Conservation (phyloP, 1,139 yeast genomes). For the Geotrichum fermentans region DNA sequence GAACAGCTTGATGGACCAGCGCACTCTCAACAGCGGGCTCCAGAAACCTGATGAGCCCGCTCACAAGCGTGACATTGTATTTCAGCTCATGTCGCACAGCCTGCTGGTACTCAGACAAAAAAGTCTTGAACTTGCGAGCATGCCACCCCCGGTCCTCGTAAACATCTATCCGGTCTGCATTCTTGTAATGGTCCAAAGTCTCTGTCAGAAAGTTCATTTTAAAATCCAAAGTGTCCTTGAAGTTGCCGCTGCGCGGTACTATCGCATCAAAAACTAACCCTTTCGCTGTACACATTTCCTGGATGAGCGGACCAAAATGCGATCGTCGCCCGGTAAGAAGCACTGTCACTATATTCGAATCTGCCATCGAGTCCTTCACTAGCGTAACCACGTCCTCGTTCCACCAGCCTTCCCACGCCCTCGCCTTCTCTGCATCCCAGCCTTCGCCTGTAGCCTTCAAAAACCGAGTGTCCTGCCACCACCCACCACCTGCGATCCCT, state of each 20-base stretch:
- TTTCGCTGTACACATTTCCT: constrained; percentile 31
- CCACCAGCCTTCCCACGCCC: constrained; percentile 41
- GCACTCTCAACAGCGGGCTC: constrained; percentile 36
- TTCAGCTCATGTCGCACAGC: constrained; percentile 29
- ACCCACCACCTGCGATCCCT: constrained; percentile 40
- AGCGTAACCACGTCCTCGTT: constrained; percentile 40
- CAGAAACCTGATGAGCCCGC: constrained; percentile 27
- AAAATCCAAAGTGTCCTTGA: constrained; percentile 35
- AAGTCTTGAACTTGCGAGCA: constrained; percentile 36
- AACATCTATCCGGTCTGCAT: constrained; percentile 35
- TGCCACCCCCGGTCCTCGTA: constrained; percentile 45
- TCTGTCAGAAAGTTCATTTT: constrained; percentile 39
- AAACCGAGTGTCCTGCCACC: constrained; percentile 45
- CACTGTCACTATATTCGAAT: constrained; percentile 37
- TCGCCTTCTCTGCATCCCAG: constrained; percentile 31
- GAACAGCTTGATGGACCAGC: constrained; percentile 32
- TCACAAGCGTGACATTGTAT: constrained; percentile 34
- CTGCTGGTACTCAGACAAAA: constrained; percentile 32
- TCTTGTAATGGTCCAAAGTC: constrained; percentile 34
- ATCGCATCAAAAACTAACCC: constrained; percentile 40
- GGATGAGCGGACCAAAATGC: constrained; percentile 32
- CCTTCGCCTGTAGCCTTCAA: constrained; percentile 38
- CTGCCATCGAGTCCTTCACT: constrained; percentile 35
- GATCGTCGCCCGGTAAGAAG: constrained; percentile 43
- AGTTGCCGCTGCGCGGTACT: constrained; percentile 34